These are phyloP conservation scores for Apiospora phragmitis DNA, from an alignment of 2,329 filamentous ascomycete species.

Conservation along the genomic window DNA sequence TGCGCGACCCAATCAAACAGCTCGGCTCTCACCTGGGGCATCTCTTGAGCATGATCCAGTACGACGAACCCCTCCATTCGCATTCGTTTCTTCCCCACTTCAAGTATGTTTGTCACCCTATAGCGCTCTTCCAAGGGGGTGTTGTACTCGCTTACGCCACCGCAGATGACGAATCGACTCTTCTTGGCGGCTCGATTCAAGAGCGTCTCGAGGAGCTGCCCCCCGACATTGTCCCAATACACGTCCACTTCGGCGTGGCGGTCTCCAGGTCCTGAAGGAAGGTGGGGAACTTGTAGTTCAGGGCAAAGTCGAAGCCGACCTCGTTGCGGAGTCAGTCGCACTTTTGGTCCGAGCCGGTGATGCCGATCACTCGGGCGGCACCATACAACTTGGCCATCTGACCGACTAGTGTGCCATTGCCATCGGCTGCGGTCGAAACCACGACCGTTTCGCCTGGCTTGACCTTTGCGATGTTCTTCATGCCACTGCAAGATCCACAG, in stretches of 20 bases:
- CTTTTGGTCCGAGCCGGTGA: slow-evolving; percentile 53
- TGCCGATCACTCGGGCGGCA: slow-evolving; percentile 48
- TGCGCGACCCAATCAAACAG: neutral
- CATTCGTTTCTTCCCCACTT: slow-evolving; percentile 37
- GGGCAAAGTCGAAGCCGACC: slow-evolving; percentile 46
- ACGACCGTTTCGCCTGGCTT: slow-evolving; percentile 7
- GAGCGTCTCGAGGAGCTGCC: slow-evolving; percentile 44
- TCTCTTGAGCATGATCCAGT: slow-evolving; percentile 12
- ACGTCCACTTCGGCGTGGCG: slow-evolving; percentile 48
- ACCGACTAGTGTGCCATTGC: slow-evolving; percentile 45
- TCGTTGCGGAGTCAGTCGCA: slow-evolving; percentile 44
- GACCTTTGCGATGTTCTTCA: neutral
- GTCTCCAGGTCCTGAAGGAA: slow-evolving; percentile 47
- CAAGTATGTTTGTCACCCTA: slow-evolving; percentile 34
- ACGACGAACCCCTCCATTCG: slow-evolving; percentile 42
- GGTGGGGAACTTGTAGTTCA: slow-evolving; percentile 50
- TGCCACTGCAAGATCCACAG: neutral
- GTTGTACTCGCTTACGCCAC: slow-evolving; percentile 44
- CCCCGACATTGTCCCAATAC: slow-evolving; percentile 50
- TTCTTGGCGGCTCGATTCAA: slow-evolving; percentile 38
- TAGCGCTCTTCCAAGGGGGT: slow-evolving; percentile 25
- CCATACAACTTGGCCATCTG: slow-evolving; percentile 49
- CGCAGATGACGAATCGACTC: slow-evolving; percentile 41
- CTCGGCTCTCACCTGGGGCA: neutral
- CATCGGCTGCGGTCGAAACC: slow-evolving; percentile 42